Conservation (phyloP, 768 basidiomycete genomes). For the Collybia nuda region DNA sequence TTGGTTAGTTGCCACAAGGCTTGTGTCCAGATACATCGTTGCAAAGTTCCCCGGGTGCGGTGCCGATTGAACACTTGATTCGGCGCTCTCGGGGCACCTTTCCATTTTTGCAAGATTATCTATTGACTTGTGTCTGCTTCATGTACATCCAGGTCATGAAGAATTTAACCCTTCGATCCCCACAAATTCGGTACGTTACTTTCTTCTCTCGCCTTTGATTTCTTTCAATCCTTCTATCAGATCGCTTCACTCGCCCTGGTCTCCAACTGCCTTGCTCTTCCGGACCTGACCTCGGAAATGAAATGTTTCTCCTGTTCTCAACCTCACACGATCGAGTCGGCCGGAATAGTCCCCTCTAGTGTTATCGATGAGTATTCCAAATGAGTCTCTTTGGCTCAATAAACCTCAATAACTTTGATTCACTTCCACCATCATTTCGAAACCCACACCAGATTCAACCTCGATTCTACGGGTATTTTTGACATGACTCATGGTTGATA, state of each 20-base stretch:
- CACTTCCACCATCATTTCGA: neutral
- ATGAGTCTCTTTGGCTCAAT: conserved; percentile 1
- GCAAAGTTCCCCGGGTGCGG: neutral
- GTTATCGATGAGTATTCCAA: conserved; percentile 15
- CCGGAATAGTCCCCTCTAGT: conserved; percentile 7
- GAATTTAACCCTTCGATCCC: too few relatives aligned
- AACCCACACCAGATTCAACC: neutral
- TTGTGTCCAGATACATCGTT: conserved; percentile 6
- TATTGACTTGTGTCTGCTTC: too few relatives aligned
- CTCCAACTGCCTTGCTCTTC: neutral
- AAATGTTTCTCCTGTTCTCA: conserved; percentile 27
- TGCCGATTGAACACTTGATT: neutral
- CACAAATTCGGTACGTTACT: too few relatives aligned
- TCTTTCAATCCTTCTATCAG: neutral
- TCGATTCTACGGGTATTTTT: neutral
- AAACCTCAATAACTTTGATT: neutral
- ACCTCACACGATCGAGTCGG: conserved; percentile 10
- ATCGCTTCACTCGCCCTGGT: neutral
- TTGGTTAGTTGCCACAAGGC: conserved; percentile 13
- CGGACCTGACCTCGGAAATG: conserved; percentile 30
- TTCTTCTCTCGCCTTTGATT: neutral
- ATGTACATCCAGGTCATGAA: too few relatives aligned
- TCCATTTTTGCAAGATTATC: too few relatives aligned
- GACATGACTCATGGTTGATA: neutral
- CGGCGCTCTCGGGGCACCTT: too few relatives aligned